Evolutionary conservation across 2,329 filamentous ascomycete species (phyloP).

Genomic region (Hortaea werneckii): DNA sequence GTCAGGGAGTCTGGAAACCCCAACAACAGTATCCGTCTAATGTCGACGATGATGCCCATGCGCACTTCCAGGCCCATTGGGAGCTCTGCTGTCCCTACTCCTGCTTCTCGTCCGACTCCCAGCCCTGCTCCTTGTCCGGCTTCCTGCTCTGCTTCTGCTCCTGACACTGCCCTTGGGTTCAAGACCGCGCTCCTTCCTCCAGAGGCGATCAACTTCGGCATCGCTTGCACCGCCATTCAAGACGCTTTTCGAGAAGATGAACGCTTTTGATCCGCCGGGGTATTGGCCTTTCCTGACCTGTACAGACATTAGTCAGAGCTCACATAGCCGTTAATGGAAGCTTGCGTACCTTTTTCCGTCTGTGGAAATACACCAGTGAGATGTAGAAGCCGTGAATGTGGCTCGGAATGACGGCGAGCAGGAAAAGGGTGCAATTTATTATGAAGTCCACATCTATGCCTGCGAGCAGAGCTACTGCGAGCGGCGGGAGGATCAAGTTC

Average conservation of each 20-base stretch:
- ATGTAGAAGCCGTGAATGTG: conserved; percentile 35
- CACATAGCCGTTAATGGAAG: neutral
- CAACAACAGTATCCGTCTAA: no score
- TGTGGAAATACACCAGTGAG: conserved; percentile 29
- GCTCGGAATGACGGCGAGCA: conserved; percentile 31
- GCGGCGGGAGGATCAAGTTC: conserved; percentile 33
- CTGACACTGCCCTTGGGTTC: conserved; percentile 1
- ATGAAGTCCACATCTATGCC: conserved; percentile 27
- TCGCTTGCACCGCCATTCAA: conserved; percentile 28
- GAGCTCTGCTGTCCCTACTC: no score
- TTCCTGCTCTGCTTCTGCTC: no score
- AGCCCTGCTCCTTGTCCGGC: no score
- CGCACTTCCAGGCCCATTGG: no score
- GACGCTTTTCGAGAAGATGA: conserved; percentile 28
- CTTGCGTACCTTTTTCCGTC: conserved; percentile 23
- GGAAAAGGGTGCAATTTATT: conserved; percentile 30
- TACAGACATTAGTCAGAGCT: neutral
- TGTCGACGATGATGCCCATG: no score
- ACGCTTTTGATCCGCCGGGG: conserved; percentile 25
- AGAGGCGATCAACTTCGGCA: conserved; percentile 22
- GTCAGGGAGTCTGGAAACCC: no score
- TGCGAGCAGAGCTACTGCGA: conserved; percentile 28
- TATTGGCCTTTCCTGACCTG: conserved; percentile 28
- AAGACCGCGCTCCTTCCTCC: conserved; percentile 10
- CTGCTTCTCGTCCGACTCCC: no score